A percentile compares a stretch with the other conserved stretches of the same genome.
Conservation (phyloP, 2,329 filamentous ascomycete genomes). For the Diaporthe sp. region DNA sequence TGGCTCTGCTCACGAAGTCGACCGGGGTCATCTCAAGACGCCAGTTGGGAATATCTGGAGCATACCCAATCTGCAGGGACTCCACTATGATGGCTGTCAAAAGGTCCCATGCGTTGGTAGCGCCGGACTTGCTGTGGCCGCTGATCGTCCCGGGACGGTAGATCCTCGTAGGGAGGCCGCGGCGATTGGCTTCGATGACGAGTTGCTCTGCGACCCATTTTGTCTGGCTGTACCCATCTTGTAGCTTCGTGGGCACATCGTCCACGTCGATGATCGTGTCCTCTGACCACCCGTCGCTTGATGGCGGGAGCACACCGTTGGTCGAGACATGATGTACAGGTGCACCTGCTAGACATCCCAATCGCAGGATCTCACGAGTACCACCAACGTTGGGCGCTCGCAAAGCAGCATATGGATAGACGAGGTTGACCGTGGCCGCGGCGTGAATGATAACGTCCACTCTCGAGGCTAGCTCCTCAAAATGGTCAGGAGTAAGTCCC, state of each 20-base stretch:
- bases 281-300: constrained; percentile 78
- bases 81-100: constrained; percentile 82
- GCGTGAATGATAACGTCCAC: constrained; percentile 83
- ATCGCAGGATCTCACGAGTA: constrained; percentile 79
- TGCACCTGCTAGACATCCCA: constrained; percentile 75
- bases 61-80: constrained; percentile 78
- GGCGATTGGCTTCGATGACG: constrained; percentile 75
- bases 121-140: constrained; percentile 80
- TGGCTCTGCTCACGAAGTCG: constrained; percentile 82
- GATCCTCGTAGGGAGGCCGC: constrained; percentile 78
- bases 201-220: constrained; percentile 87
- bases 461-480: constrained; percentile 73
- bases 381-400: constrained; percentile 82
- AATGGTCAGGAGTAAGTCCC: constrained; percentile 74
- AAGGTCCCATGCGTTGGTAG: constrained; percentile 83
- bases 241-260: constrained; percentile 76
- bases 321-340: constrained; percentile 85
- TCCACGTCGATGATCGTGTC: constrained; percentile 75
- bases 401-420: constrained; percentile 84
- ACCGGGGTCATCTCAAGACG: constrained; percentile 87
- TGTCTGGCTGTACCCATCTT: constrained; percentile 82
- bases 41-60: constrained; percentile 80
- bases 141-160: constrained; percentile 83
- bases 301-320: constrained; percentile 82
- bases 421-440: constrained; percentile 82